Base-by-base conservation (phyloP, 2,329 filamentous ascomycete genomes). In the Fusarium tricinctum region DNA sequence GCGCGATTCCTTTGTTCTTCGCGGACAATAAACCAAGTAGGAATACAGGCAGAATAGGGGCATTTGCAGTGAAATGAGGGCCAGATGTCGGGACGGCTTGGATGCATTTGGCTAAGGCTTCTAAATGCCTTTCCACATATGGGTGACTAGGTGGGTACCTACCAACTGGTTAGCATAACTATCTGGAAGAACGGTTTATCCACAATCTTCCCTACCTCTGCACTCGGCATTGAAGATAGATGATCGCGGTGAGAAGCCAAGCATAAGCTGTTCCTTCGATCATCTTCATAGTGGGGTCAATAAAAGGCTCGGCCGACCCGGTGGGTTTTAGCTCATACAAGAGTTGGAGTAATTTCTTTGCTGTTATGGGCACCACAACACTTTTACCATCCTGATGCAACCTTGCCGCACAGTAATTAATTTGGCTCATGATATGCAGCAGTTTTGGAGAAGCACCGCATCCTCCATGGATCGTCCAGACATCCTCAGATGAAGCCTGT, bases 241-340 rank as follows among this genome's bases (percentile, higher is more conserved):
- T 54, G 51, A 54, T 54, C 23, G 51, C 51, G 20, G 51, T 45
- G 42, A 54, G 51, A 54, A 45, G 51, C 51, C 51, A 54, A 39
- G 51, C 51, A 54, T 54, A 54, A 54, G 39, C 51, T 54, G 32
- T 54, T 44, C 20, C 15, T 54, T 54, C 51, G 51, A 54, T 54
- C 32, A 38, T 38, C 17, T 54, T 54, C n/a, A 20, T 43, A 43
- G 48, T 43, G 3, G 48, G 19, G 19, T 51, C 48, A 51, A 43
- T 30, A 43, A 20, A 19, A 33, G 48, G 26, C 35, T 33, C 38
- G 23, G 19, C 39, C 19, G 48, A 51, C 26, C 26, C 48, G 15
- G 17, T 42, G 48, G 38, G 14, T 40, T 51, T 43, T 51, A 51
- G 38, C 26, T 51, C 19, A 12, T 51, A 40, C 26, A 51, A 9